Percentiles rank a stretch among this genome's conserved stretches.
Conservation (phyloP, 441 rosid genomes). For the Corymbia calophylla region DNA sequence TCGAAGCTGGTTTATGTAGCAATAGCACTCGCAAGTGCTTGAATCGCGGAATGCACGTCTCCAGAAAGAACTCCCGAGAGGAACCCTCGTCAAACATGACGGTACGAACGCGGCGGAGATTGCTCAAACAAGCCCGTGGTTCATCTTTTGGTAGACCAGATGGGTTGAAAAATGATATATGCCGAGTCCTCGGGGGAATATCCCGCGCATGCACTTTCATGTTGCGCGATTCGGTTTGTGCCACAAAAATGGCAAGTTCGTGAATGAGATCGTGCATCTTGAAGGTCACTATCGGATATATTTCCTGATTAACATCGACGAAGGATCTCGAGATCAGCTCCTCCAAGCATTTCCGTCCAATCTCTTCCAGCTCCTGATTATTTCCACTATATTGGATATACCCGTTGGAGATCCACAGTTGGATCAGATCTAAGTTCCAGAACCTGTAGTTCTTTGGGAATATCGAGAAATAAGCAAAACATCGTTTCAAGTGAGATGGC, state of each 20-base stretch:
- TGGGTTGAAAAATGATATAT: neutral
- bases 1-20: neutral
- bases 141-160: neutral
- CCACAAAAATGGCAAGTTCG: conserved; percentile 3
- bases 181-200: neutral
- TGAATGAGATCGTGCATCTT: conserved; percentile 17
- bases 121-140: neutral
- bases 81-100: neutral
- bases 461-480: conserved; percentile 7
- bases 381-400: neutral
- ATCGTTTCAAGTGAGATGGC: conserved; percentile 1
- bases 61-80: neutral
- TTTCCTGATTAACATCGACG: neutral
- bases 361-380: neutral
- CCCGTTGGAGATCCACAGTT: neutral
- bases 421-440: neutral
- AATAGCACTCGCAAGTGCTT: neutral
- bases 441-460: neutral
- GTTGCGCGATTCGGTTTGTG: neutral
- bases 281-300: neutral
- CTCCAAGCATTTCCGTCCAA: conserved; percentile 1
- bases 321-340: conserved; percentile 6
- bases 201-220: neutral
- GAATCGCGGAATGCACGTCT: neutral
- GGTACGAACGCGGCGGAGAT: neutral